A percentile compares a stretch with the other conserved stretches of the same genome.
Conservation (phyloP, 2,329 filamentous ascomycete genomes). For the Penicillium sp. region DNA sequence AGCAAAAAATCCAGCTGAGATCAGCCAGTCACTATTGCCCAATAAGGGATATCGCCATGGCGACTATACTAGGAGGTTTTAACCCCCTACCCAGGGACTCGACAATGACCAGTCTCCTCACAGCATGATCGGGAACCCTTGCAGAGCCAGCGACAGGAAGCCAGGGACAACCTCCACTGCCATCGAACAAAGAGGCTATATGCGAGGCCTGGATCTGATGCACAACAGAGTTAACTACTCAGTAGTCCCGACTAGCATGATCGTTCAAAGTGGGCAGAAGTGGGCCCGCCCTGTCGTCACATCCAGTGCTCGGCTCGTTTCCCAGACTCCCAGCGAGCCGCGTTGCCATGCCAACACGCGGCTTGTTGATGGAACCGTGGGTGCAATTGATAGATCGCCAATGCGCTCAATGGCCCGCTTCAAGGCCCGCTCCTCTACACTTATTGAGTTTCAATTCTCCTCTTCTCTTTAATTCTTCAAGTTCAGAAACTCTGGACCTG, state of each 20-base stretch:
- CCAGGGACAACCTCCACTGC: conserved; percentile 4
- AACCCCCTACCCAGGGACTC: conserved; percentile 5
- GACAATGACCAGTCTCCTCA: conserved; percentile 12
- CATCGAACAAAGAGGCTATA: conserved; percentile 3
- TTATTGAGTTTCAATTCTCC: conserved; percentile 30
- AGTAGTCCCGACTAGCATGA: neutral
- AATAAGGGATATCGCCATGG: conserved; percentile 20
- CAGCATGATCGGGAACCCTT: conserved; percentile 18
- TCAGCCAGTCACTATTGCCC: conserved; percentile 15
- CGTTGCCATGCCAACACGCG: conserved; percentile 42
- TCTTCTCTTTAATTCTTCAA: conserved; percentile 16
- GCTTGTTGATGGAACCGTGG: conserved; percentile 44
- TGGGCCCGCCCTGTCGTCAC: conserved; percentile 20
- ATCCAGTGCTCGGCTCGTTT: conserved; percentile 27
- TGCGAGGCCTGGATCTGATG: conserved; percentile 16
- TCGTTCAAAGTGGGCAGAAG: conserved; percentile 16
- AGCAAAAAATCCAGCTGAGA: conserved; percentile 13
- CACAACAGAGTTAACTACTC: neutral
- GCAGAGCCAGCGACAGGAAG: conserved; percentile 17
- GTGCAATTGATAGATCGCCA: conserved; percentile 34
- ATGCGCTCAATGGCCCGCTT: conserved; percentile 34
- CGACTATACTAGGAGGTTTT: conserved; percentile 17
- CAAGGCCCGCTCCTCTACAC: conserved; percentile 27
- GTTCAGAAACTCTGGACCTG: conserved; percentile 1
- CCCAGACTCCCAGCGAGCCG: conserved; percentile 30